Base-by-base conservation (phyloP, 176 grass and related monocot genomes). In the Oryza punctata region DNA sequence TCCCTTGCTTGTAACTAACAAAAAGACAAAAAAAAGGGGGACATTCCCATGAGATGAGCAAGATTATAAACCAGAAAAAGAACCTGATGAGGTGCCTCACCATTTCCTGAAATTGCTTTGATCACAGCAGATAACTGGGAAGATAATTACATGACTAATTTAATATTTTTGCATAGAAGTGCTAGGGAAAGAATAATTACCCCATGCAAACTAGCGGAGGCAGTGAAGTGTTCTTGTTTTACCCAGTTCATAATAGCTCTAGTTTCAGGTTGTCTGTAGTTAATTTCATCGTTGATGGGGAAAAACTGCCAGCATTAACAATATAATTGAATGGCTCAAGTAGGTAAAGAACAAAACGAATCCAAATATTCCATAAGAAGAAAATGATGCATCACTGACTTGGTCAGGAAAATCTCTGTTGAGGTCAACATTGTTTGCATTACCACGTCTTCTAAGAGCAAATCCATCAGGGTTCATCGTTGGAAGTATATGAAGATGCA, bases 381-480 rank as follows among this genome's bases (percentile, higher is more conserved):
- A 75, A 75, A 82, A 45, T 16, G 32, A 46, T 67, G 68, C 65
- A 76, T 65, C 0, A 41, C 80, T 84, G 75, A 98, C 95, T 91
- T 93, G 92, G 72, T 98, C 95, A 75, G 95, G 95, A 91, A 98
- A 98, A 85, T 98, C 90, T 65, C 95, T 70, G 81, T 98, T 98
- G 38, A 98, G 82, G 81, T 98, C 95, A 81, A 98, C 35, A 78
- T 91, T 88, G 77, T 98, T 98, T 91, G 92, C 91, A 95, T 98
- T 95, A 49, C 90, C 95, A 85, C 95, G 92, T 69, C 84, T 93
- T 80, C 85, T 93, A 78, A 98, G 92, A 79, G 89, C n/a, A 90
- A 98, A 98, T 79, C 95, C 95, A 90, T 98, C 92, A 65, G 95
- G 95, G 68, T 98, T 98, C 95, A 98, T 93, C 30, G 95, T 67